Evolutionary conservation across 805 yeast species (phyloP).

Genomic region (Candida manassasensis): DNA sequence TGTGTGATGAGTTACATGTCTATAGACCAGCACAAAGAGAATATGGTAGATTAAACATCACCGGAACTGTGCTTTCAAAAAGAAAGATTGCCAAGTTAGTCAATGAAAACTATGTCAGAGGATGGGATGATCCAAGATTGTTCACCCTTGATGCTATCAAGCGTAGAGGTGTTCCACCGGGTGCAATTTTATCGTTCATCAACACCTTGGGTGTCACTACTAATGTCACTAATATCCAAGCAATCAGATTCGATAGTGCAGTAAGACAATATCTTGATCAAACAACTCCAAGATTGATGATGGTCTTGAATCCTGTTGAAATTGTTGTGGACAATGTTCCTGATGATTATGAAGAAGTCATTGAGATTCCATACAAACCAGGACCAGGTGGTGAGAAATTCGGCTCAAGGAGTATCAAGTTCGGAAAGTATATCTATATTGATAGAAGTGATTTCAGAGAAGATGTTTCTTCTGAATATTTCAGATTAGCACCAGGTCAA

Average conservation of each 20-base stretch:
- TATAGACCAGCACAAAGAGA: constrained; percentile 99
- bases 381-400: constrained; percentile 54
- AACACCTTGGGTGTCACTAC: constrained; percentile 97
- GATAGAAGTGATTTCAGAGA: constrained; percentile 82
- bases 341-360: constrained; percentile 65
- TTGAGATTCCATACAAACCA: constrained; percentile 85
- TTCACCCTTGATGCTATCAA: constrained; percentile 91
- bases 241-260: constrained; percentile 81
- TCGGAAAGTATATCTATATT: constrained; percentile 73
- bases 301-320: constrained; percentile 81
- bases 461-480: constrained; percentile 66
- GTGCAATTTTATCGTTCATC: constrained; percentile 89
- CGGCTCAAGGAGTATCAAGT: constrained; percentile 65
- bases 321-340: constrained; percentile 73
- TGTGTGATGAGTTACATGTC: constrained; percentile 90
- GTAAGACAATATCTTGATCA: constrained; percentile 84
- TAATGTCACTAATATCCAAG: constrained; percentile 86
- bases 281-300: constrained; percentile 91
- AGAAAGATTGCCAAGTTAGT: constrained; percentile 94
- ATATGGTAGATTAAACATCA: constrained; percentile 91
- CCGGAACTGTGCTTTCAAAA: constrained; percentile 92
- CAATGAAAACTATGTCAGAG: constrained; percentile 74
- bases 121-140: constrained; percentile 98
- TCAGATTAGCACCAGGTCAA: constrained; percentile 90
- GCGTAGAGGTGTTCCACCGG: constrained; percentile 98